phyloP scores from a whole-genome alignment of 495 filamentous ascomycete genomes.

The Neurospora tetrasperma region DNA sequence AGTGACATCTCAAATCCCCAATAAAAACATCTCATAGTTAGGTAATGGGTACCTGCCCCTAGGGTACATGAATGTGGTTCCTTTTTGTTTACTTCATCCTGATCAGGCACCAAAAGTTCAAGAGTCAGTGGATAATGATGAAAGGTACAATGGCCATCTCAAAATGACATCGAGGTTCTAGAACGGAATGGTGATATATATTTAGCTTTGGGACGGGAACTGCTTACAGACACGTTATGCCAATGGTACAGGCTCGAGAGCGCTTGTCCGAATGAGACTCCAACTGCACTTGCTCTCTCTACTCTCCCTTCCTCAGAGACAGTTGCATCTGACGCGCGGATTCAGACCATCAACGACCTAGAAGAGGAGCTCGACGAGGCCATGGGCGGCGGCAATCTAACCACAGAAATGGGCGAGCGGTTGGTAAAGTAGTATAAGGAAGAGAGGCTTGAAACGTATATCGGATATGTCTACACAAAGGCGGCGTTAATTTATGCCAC shows the following conservation, averaged over 20 bases:
- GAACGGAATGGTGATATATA: not conserved
- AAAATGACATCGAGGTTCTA: not conserved
- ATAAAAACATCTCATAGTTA: too few species aligned
- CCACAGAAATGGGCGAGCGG: slow-evolving; percentile 24
- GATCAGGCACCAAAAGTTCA: not conserved
- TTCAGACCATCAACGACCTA: slow-evolving; percentile 24
- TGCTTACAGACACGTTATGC: too few species aligned
- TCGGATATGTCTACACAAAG: slow-evolving; percentile 28
- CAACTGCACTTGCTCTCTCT: slow-evolving; percentile 29
- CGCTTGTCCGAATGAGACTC: slow-evolving; percentile 32
- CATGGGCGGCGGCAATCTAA: slow-evolving; percentile 12
- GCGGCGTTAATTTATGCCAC: slow-evolving; percentile 35
- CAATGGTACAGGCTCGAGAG: not conserved
- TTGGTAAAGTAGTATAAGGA: slow-evolving; percentile 24
- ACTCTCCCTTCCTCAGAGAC: slow-evolving; percentile 14
- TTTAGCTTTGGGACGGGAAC: not conserved
- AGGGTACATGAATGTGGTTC: not conserved
- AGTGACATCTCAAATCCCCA: not conserved
- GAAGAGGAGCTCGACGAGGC: slow-evolving; percentile 28
- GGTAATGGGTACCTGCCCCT: too few species aligned
- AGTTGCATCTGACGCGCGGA: slow-evolving; percentile 24
- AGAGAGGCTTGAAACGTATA: slow-evolving; percentile 27
- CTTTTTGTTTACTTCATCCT: not conserved
- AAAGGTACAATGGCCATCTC: not conserved
- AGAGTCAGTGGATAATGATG: not conserved